Base-by-base conservation (phyloP, 2,329 filamentous ascomycete species). In the Diaporthe vaccinii region DNA sequence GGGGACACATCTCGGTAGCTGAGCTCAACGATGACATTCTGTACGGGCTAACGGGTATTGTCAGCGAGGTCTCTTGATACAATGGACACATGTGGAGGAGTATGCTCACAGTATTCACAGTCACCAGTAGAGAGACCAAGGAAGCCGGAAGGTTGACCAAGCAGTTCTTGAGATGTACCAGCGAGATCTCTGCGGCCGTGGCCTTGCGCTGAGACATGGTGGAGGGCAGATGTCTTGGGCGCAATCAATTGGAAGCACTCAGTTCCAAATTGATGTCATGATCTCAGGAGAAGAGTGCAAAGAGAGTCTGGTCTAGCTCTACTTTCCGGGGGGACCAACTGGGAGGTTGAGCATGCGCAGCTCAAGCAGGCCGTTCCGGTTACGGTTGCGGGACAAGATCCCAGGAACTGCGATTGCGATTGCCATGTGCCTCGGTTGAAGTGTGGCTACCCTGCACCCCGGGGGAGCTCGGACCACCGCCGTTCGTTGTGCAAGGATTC, bases 21-120 rank as follows among this genome's bases (percentile, higher is more conserved):
- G 78, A 99, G 90, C 85, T 99, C 97, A 83, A 99, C 93, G 77
- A 98, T 91, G 79, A 98, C 95, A 93, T 98, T 98, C 86, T 99
- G 97, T 46, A 94, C 95, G 76, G 96, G 90, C 95, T 97, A 80
- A 17, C 58, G 51, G 46, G 53, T 7, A n/a, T 39, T 74, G 70
- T 80, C 74, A 84, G 80, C 72, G 73, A 77, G 62, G 14, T 17
- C 1, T 17, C 4, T 36, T 3, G 17, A 28, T 10, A 8, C 22
- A 39, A 6, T 20, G 51, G 57, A 22, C 17, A 68, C 22, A 58
- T 31, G 67, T 55, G 76, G 59, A 74, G 57, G 22, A 17, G 41
- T 12, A 53, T 20, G 31, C 93, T 85, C 88, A 98, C 94, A 58
- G 96, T 96, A 82, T 98, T 97, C 79, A 96, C 91, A 85, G 96